A percentile compares a stretch with the other conserved stretches of the same genome.
Conservation (phyloP, 331 rosid genomes). For the Pyracantha coccinea region DNA sequence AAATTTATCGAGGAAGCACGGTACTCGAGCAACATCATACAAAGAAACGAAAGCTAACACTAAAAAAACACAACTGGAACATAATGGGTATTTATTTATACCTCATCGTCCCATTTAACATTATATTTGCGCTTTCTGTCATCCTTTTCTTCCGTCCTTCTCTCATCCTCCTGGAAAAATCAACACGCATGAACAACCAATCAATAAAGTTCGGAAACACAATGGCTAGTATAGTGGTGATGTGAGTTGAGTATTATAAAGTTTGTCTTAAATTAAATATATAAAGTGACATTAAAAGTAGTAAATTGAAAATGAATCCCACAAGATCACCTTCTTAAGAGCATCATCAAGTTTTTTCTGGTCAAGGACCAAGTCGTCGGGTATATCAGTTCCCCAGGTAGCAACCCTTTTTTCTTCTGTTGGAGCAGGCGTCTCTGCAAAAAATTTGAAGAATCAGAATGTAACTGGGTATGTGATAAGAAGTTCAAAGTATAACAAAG, state of each 20-base stretch:
- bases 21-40: not conserved
- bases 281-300: not conserved
- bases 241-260: not conserved
- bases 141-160: conserved; percentile 34
- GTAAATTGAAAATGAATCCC: not conserved
- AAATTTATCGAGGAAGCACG: not conserved
- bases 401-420: conserved; percentile 36
- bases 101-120: conserved; percentile 38
- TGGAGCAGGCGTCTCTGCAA: conserved; percentile 13
- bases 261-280: not conserved
- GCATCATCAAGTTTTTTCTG: conserved; percentile 29
- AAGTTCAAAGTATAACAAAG: not conserved
- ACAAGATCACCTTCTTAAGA: conserved; percentile 27
- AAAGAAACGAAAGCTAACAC: not conserved
- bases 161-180: conserved; percentile 33
- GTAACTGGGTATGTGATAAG: not conserved
- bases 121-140: conserved; percentile 42
- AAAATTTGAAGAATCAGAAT: not conserved
- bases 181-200: not conserved
- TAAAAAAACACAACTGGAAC: not conserved
- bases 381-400: conserved; percentile 46
- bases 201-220: not conserved
- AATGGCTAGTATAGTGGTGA: not conserved
- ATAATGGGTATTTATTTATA: not conserved
- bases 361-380: conserved; percentile 32